Evolutionary conservation across 2,329 filamentous ascomycete species (phyloP), one percentile per base, ranked within the genome.

Genomic region (Penicillium hesseltinei): DNA sequence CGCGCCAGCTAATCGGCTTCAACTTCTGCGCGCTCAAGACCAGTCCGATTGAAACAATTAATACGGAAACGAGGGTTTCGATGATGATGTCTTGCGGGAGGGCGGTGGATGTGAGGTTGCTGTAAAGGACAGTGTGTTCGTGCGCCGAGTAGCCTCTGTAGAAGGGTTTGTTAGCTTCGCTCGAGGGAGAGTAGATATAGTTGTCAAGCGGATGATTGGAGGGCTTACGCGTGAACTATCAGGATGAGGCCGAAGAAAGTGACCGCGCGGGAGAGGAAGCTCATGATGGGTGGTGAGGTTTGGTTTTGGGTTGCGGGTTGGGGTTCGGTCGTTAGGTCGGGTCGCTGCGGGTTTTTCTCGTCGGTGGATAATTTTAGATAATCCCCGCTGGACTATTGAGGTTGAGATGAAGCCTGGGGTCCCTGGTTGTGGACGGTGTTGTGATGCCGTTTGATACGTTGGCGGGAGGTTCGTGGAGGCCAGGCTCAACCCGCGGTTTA

Each of bases 91-190:
- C 94, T 60, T 90, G 77, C 0, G 94, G 93, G 1, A 97, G 82
- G 53, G 73, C 81, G 78, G 72, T 52, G 80, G 74, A 35, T 80
- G 66, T 17, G 5, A 57, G 76, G 65, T 81, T 81, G 55, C 87
- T 84, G 66, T 87, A 85, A 49, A 96, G 84, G 23, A 87, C 82
- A 7, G 91, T 89, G 78, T 96, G 90, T 78, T 99, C 94, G 76
- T 96, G 90, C 46, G 92, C 92, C 51, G 94, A 99, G 78, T 97
- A 99, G 78, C 92, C 95, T 62, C 94, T 99, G 72, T 53, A 53
- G 15, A 38, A 5, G 5, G 21, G 17, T 6, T 21, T 25, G 21
- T 60, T 49, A 58, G 35, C 31, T 45, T 36, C 17, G 11, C 6
- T 39, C 11, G 21, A 9, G 33, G 5, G 5, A 13, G 2, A 3